A percentile compares a stretch with the other conserved stretches of the same genome.
These are phyloP conservation scores for Phytopythium mirpurense DNA, from an alignment of 352 stramenopile species.

Conservation along the genomic window DNA sequence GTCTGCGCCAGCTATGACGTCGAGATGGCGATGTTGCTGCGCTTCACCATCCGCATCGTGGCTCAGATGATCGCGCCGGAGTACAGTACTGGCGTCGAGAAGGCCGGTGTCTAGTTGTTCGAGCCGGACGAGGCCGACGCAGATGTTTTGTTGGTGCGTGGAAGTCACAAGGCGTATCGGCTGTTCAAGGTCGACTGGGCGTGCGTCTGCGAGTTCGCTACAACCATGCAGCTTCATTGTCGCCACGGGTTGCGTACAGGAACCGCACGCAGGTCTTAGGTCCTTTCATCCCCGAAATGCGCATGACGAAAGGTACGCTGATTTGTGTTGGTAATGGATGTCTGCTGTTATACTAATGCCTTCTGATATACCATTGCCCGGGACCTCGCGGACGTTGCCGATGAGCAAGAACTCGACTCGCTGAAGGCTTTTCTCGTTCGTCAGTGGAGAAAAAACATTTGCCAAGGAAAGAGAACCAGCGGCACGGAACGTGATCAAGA, in stretches of 20 bases:
- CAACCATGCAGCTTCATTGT: constrained; percentile 12
- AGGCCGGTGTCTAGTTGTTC: neutral
- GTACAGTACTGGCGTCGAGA: neutral
- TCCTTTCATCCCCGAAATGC: neutral
- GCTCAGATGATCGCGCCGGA: constrained; percentile 8
- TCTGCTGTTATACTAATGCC: neutral
- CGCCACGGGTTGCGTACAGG: constrained; percentile 14
- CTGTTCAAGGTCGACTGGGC: neutral
- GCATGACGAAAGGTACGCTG: constrained; percentile 1
- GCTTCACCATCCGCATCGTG: constrained; percentile 15
- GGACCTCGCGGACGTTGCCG: constrained; percentile 16
- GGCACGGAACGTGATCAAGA: no score
- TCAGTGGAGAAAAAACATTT: constrained; percentile 4
- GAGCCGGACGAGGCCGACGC: neutral
- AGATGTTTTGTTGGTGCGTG: neutral
- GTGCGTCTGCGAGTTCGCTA: constrained; percentile 14
- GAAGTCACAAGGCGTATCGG: neutral
- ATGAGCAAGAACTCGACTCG: constrained; percentile 9
- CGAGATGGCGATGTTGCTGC: constrained; percentile 16
- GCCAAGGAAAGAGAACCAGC: no score
- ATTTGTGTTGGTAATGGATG: neutral
- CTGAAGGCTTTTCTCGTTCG: constrained; percentile 12
- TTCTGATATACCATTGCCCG: constrained; percentile 7
- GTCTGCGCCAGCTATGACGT: constrained; percentile 14
- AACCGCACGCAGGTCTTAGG: neutral